Conservation (phyloP, 163 green algal species). For the Prototheca wickerhamii region DNA sequence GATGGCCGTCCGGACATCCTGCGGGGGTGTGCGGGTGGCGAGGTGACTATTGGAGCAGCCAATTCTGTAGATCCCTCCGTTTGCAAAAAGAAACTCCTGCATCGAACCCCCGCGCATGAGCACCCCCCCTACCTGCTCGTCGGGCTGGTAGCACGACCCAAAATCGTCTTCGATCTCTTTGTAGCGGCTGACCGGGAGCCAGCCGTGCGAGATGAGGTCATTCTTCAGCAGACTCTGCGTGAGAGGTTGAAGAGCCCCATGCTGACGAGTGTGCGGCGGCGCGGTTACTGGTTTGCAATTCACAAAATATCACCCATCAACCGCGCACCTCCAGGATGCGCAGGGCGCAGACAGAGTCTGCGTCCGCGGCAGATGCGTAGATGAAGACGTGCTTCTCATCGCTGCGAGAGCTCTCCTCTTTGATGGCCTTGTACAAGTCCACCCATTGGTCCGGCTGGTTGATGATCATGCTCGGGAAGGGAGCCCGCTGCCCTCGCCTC, state of each 20-base stretch:
- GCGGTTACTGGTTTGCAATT: neutral
- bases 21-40: constrained; percentile 4
- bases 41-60: neutral
- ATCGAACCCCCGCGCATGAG: neutral
- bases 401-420: constrained; percentile 38
- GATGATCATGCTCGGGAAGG: constrained; percentile 4
- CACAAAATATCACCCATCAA: neutral
- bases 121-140: neutral
- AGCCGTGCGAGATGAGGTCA: constrained; percentile 20
- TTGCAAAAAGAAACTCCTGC: neutral
- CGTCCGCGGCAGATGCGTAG: constrained; percentile 47
- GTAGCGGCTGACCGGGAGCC: constrained; percentile 55
- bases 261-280: neutral
- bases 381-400: constrained; percentile 49
- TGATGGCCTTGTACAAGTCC: constrained; percentile 42
- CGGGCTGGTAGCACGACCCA: neutral
- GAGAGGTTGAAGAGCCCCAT: neutral
- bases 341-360: constrained; percentile 54
- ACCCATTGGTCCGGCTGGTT: neutral
- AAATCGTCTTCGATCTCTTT: constrained; percentile 43
- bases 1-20: constrained; percentile 39
- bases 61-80: neutral
- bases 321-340: constrained; percentile 50
- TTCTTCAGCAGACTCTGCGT: constrained; percentile 34
- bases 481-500: neutral